Evolutionary conservation across 179 eudicot species (phyloP), one percentile per base, ranked within the genome.

Genomic region (Corrigiola litoralis): DNA sequence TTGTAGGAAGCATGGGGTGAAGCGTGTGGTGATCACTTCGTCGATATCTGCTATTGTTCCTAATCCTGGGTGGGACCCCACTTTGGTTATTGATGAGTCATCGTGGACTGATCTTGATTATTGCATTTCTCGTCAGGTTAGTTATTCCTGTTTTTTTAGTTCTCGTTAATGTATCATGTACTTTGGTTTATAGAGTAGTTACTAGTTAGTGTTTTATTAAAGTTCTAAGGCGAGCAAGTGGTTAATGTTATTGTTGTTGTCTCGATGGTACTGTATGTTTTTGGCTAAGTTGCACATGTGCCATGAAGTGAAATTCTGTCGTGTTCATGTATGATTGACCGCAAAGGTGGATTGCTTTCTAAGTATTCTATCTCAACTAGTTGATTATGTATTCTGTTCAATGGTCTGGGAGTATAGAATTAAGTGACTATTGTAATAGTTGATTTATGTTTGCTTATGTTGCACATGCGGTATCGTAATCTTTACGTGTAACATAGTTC

Each of bases 101-200:
- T 91, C 87, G 18, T 91, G 95, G 96, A 87, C 98, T 27, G 96
- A 89, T 58, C 80, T 92, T 48, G 82, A 90, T 31, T 92, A 87
- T 71, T 92, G 98, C 82, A 61, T 29, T 7, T 84, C 86, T 21
- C 88, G 81, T 5, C 79, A 83, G 89, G 97, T 91, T 7, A n/a
- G 4, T 17, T 1, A 1, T 25, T 20, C 1, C 48, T 53, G 8
- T 7, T 1, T 11, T 20, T 50, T 12, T 37, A 31, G 3, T 31
- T 2, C 12, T 4, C 4, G 13, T 17, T 36, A 16, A 7, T 1
- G 16, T 20, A 21, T 21, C 17, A 5, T 0, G 4, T 27, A 24
- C 11, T 17, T 54, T 29, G 0, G 0, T 14, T 28, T 12, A 31
- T 23, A 50, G 60, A 16, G 41, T 20, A 8, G n/a, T n/a, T n/a